These are phyloP conservation scores for Hyphodiscus sp. DNA, from an alignment of 2,329 filamentous ascomycete species.

Conservation along the genomic window DNA sequence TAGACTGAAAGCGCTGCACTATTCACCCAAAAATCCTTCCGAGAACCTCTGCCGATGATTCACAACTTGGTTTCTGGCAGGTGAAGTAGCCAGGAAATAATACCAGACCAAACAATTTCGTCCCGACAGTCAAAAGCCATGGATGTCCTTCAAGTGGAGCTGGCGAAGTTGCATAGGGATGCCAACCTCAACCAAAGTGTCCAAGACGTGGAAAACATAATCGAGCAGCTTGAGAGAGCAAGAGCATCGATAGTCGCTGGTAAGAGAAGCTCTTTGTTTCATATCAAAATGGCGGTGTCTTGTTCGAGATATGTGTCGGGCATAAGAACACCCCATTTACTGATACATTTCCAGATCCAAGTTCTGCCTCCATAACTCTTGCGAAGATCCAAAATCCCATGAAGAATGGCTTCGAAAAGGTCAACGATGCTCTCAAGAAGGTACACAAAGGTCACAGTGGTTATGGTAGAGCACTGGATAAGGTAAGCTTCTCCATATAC, in stretches of 20 bases:
- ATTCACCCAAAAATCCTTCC: background rate
- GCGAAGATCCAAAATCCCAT: constrained; percentile 82
- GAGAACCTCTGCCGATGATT: background rate
- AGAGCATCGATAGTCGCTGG: constrained; percentile 67
- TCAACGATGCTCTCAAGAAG: constrained; percentile 76
- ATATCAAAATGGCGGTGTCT: background rate
- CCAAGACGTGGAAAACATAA: constrained; percentile 74
- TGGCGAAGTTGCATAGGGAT: constrained; percentile 27
- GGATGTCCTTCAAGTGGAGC: constrained; percentile 28
- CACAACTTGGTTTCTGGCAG: background rate
- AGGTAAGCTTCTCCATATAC: constrained; percentile 40
- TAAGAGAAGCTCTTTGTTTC: constrained; percentile 33
- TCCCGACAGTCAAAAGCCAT: constrained; percentile 25
- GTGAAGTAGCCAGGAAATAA: constrained; percentile 8
- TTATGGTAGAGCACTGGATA: constrained; percentile 80
- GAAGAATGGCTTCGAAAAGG: constrained; percentile 70
- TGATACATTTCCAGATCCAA: constrained; percentile 46
- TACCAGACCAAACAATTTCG: background rate
- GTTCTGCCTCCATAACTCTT: constrained; percentile 65
- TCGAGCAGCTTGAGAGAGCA: constrained; percentile 68
- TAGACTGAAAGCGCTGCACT: background rate
- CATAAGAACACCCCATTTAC: too few relatives aligned
- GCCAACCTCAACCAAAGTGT: constrained; percentile 36
- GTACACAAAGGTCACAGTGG: constrained; percentile 76
- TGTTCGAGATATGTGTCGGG: background rate